phyloP scores from a whole-genome alignment of 805 yeast genomes.

The Candida mattraensis region DNA sequence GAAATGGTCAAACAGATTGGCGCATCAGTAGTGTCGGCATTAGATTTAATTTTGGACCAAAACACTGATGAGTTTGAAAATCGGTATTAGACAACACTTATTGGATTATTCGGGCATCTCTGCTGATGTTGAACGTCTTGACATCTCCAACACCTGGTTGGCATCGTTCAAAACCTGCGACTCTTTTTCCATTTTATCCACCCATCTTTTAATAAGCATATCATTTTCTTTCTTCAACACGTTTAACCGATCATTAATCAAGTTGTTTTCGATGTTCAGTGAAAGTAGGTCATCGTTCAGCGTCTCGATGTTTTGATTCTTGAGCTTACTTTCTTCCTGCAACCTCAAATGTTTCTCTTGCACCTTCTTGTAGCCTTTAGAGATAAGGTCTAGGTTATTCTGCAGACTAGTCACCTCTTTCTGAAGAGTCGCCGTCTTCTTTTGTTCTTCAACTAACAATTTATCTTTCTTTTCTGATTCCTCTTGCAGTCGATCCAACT shows the following conservation, averaged over 20 bases:
- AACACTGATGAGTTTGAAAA: slow-evolving; percentile 34
- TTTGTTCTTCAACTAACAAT: slow-evolving; percentile 10
- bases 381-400: slow-evolving; percentile 18
- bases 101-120: slow-evolving; percentile 4
- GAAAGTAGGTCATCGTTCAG: slow-evolving; percentile 52
- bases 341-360: slow-evolving; percentile 20
- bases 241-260: slow-evolving; percentile 35
- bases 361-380: slow-evolving; percentile 26
- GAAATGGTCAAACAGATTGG: slow-evolving; percentile 61
- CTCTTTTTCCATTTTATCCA: slow-evolving; percentile 41
- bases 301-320: slow-evolving; percentile 46
- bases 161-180: slow-evolving; percentile 44
- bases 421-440: slow-evolving; percentile 8
- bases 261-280: slow-evolving; percentile 49
- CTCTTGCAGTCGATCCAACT: slow-evolving; percentile 9
- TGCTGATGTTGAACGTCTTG: slow-evolving; percentile 16
- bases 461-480: slow-evolving; percentile 6
- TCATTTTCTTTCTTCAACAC: slow-evolving; percentile 40
- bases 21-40: slow-evolving; percentile 56
- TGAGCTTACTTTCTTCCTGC: slow-evolving; percentile 36
- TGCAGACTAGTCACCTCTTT: slow-evolving; percentile 13
- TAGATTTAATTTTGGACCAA: slow-evolving; percentile 47
- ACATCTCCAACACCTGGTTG: slow-evolving; percentile 32
- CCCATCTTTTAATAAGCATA: slow-evolving; percentile 41
- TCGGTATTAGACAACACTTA: slow-evolving; percentile 18